Evolutionary conservation across 306 rosid species (phyloP), one percentile per base, ranked within the genome.

Genomic region (Quercus ilex): DNA sequence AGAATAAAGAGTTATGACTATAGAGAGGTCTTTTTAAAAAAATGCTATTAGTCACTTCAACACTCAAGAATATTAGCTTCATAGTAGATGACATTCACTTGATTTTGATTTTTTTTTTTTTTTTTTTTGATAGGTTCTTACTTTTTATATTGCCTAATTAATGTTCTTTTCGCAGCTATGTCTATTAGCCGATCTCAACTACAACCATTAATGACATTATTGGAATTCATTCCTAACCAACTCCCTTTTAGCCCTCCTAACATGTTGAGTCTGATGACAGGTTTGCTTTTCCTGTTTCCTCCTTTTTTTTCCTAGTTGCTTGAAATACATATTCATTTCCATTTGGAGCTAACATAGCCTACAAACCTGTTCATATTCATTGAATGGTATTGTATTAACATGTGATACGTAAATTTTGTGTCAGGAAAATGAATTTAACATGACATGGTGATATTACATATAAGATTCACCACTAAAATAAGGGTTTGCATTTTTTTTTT

Each of bases 161-260:
- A 62, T 78, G 71, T 72, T 77, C 33, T 38, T 68, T 38, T 77
- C 71, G 71, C 90, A 95, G 98, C 92, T 79, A 91, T 97, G 19
- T 93, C 93, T 19, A 93, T 91, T 86, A 68, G 83, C 78, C 86
- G 86, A 84, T 92, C 98, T 25, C 92, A 80, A 49, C 76, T 88
- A 74, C 92, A 82, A 74, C 83, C 79, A 23, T 63, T 95, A 41
- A 69, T 83, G 64, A 86, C 96, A 74, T 69, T 91, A 38, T 81
- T 92, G 87, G 92, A 93, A 58, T 71, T 87, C 83, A 68, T 84
- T 71, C 94, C 96, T 5, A 83, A 65, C 69, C 79, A 87, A 33
- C 79, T 85, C 84, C 80, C 87, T 80, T 81, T 82, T 78, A 74
- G 86, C 85, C 84, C 85, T 49, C 87, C 94, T 62, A 77, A 81